Conservation (phyloP, 2,329 filamentous ascomycete species). For the Fusarium sp. region DNA sequence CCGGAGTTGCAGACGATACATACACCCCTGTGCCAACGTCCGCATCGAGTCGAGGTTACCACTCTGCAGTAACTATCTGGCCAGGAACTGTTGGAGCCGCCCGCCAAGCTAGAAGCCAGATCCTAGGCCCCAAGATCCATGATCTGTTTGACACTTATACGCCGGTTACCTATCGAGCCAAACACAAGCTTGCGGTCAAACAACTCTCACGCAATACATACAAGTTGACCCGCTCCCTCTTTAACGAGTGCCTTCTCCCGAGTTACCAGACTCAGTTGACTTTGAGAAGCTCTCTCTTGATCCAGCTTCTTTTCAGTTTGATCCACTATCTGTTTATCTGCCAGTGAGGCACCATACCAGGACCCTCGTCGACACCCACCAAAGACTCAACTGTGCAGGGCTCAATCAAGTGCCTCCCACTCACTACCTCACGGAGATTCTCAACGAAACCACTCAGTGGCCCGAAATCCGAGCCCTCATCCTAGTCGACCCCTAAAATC, state of each 20-base stretch:
- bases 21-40: slow-evolving; percentile 22
- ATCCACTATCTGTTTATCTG: background rate
- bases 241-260: background rate
- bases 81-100: slow-evolving; percentile 34
- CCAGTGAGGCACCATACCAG: slow-evolving; percentile 1
- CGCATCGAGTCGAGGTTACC: slow-evolving; percentile 14
- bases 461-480: slow-evolving; percentile 10
- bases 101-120: slow-evolving; percentile 12
- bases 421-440: slow-evolving; percentile 1
- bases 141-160: slow-evolving; percentile 19
- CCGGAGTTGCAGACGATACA: slow-evolving; percentile 22
- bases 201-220: slow-evolving; percentile 20
- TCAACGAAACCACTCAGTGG: slow-evolving; percentile 8
- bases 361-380: slow-evolving; percentile 20
- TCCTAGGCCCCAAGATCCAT: slow-evolving; percentile 19
- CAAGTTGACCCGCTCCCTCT: slow-evolving; percentile 11
- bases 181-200: slow-evolving; percentile 4
- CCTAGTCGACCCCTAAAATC: slow-evolving; percentile 2
- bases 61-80: slow-evolving; percentile 12
- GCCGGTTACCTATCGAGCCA: slow-evolving; percentile 16
- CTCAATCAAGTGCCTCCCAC: slow-evolving; percentile 11
- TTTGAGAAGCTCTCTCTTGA: background rate
- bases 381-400: slow-evolving; percentile 1
- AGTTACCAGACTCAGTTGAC: slow-evolving; percentile 23
- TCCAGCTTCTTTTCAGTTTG: background rate